Evolutionary conservation across 176 grass and related monocot species (phyloP), one percentile per base, ranked within the genome.

Genomic region (Carex parvula): DNA sequence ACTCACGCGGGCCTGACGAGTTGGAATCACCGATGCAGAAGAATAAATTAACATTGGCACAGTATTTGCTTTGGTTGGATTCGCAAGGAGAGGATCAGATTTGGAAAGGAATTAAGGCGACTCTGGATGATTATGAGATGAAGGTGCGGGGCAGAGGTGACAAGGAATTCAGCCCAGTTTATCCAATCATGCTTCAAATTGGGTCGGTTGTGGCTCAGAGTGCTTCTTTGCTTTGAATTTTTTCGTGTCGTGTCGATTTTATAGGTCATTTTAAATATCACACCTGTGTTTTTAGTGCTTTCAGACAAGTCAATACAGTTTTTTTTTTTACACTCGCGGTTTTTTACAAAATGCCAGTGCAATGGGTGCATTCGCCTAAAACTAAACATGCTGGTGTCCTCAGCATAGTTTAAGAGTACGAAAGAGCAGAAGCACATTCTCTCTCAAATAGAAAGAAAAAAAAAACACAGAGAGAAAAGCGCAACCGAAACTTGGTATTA

Each of bases 21-120:
- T 61, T 99, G 69, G 93, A 99, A 68, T 95, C 96, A 2, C 96
- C 96, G 13, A 88, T 95, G 55, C 93, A 99, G 84, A 92, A 91
- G 32, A 95, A 99, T 86, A 93, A 95, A 21, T 87, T 95, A 57
- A 95, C 88, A 0, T 86, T 91, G 1, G 54, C 87, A 67, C 88
- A 99, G 83, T 99, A 99, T 67, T 99, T 93, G 11, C 63, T 99
- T 0, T 99, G 96, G 96, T 88, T 99, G 70, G 96, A 99, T 88
- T 90, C 89, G 6, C 96, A 99, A 26, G 90, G 93, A 3, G 93
- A 96, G 85, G 93, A 99, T 79, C 93, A 90, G 79, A 87, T 99
- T 83, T 99, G 97, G 97, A 96, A 92, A 84, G 93, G 93, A 62
- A 87, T 99, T 80, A 99, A 96, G 79, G 88, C 93, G 14, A 99